Evolutionary conservation across 2,329 filamentous ascomycete genomes (phyloP), one percentile per base, ranked within the genome.

Genomic region (Clarireedia sp.): DNA sequence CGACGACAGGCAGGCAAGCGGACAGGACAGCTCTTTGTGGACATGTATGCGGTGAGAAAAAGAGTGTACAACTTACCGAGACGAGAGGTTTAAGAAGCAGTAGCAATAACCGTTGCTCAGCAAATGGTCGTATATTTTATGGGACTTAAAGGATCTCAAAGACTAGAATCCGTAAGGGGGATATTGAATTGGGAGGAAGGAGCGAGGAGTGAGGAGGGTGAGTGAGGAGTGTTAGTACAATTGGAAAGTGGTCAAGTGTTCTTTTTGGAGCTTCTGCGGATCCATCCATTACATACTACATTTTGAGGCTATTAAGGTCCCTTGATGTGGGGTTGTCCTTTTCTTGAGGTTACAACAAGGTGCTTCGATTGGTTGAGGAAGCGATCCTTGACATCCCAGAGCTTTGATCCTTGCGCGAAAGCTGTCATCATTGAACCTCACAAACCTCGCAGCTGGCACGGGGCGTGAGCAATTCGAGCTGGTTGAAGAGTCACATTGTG

Each of bases 161-260:
- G 17, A 19, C 16, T 17, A 19, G 38, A 41, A 41, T 8, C 5
- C 9, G 17, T 17, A 6, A 41, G 17, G 9, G 38, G 17, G 38
- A 19, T 41, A 33, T 14, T 33, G 29, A 33, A 33, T 33, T 33
- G 29, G 29, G 12, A 12, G 29, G 29, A 33, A 33, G 29, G 29
- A 33, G 29, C 12, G 29, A 33, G 9, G 29, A 33, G 3, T 33
- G 29, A 33, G 29, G 38, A 41, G 17, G 3, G 38, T 4, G 16
- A 41, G 16, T 9, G 16, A 19, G 2, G 38, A 41, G 38, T 17
- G 38, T 16, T 41, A 10, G 38, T 44, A 44, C 17, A 40, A 40
- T 26, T 17, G 40, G 10, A 38, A 54, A 41, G 51, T 48, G 51
- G 51, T 54, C 44, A 48, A 48, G 44, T 54, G 44, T 54, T 54